A percentile compares a stretch with the other conserved stretches of the same genome.
Conservation (phyloP, 148 eudicot genomes). For the Pouteria glomerata region DNA sequence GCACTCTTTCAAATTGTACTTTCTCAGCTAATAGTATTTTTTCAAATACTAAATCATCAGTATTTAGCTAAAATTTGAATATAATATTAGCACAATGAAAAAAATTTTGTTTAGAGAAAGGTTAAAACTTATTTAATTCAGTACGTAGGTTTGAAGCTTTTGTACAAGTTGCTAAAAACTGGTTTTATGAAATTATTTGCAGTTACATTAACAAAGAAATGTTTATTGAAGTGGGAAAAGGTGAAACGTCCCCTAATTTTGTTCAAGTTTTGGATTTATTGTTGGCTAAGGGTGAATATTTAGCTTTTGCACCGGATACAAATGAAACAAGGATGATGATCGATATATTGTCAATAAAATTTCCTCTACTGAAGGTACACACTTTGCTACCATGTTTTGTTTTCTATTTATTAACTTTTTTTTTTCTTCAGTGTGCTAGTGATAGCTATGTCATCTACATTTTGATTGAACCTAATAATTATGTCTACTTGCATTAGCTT, state of each 20-base stretch:
- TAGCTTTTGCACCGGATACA: constrained; percentile 92
- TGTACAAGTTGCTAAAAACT: neutral
- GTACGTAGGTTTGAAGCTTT: neutral
- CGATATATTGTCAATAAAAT: constrained; percentile 57
- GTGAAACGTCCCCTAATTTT: constrained; percentile 61
- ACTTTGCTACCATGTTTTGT: neutral
- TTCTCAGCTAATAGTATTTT: too few species aligned
- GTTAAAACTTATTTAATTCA: neutral
- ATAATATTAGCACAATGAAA: too few species aligned
- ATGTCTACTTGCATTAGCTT: neutral
- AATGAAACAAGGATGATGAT: constrained; percentile 71
- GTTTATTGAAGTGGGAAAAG: constrained; percentile 89
- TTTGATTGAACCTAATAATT: neutral
- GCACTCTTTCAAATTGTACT: too few species aligned
- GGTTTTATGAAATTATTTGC: neutral
- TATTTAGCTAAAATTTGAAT: too few species aligned
- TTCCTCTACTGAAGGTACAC: constrained; percentile 74
- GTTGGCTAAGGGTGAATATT: constrained; percentile 48
- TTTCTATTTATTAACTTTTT: neutral
- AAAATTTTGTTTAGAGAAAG: neutral
- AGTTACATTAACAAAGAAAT: constrained; percentile 69
- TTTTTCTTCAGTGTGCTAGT: neutral
- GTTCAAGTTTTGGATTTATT: constrained; percentile 55
- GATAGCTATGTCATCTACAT: neutral
- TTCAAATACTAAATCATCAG: too few species aligned